phyloP scores from a whole-genome alignment of 1,284 basidiomycete genomes.

The Ganoderma leucocontextum region DNA sequence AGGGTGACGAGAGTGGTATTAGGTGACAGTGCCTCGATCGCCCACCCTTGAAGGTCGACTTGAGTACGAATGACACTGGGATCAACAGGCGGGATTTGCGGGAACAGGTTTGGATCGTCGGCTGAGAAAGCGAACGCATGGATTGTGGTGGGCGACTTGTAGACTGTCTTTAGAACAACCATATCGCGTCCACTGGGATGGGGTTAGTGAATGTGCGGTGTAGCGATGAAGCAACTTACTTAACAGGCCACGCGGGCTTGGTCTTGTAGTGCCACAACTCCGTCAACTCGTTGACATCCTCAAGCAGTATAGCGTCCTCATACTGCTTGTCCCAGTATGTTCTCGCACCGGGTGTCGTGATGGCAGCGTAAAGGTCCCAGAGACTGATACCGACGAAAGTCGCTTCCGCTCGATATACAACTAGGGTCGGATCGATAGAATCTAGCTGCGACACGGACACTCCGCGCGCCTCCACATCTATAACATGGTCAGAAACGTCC shows the following conservation, averaged over 20 bases:
- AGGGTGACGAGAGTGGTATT: conserved; percentile 95
- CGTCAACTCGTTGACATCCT: conserved; percentile 92
- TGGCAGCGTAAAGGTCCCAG: conserved; percentile 95
- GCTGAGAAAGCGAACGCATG: conserved; percentile 97
- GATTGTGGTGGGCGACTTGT: conserved; percentile 95
- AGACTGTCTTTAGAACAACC: conserved; percentile 93
- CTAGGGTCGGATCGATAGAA: conserved; percentile 96
- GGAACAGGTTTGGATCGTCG: conserved; percentile 89
- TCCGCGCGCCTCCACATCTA: conserved; percentile 76
- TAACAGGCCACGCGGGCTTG: conserved; percentile 90
- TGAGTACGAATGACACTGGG: conserved; percentile 91
- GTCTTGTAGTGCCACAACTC: conserved; percentile 92
- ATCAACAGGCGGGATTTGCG: conserved; percentile 76
- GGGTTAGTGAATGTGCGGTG: not conserved
- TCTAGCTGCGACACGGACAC: conserved; percentile 96
- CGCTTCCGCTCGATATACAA: conserved; percentile 96
- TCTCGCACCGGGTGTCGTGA: conserved; percentile 85
- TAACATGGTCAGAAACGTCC: conserved; percentile 21
- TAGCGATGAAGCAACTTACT: conserved; percentile 59
- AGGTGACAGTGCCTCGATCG: conserved; percentile 94
- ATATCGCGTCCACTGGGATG: conserved; percentile 83
- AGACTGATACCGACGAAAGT: conserved; percentile 96
- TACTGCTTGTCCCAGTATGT: conserved; percentile 91
- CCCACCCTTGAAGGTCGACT: conserved; percentile 96
- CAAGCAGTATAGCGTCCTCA: conserved; percentile 86